These are phyloP conservation scores for Dothiorella sarmentorum DNA, from an alignment of 2,329 filamentous ascomycete species.

Conservation along the genomic window DNA sequence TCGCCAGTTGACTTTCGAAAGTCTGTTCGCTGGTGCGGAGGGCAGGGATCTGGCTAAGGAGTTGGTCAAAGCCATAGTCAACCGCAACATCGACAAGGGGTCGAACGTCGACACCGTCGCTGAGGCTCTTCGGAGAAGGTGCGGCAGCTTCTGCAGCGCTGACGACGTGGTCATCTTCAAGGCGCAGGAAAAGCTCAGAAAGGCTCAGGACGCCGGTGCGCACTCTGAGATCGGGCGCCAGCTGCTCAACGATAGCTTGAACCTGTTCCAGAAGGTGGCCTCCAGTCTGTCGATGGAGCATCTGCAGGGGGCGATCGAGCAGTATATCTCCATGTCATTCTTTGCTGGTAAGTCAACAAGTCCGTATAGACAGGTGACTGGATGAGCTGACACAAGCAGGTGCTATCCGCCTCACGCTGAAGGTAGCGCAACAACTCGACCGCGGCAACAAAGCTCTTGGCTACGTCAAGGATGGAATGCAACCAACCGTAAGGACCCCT, in stretches of 20 bases:
- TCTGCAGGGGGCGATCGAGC: slow-evolving; percentile 70
- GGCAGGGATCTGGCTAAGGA: slow-evolving; percentile 91
- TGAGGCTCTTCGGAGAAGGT: slow-evolving; percentile 85
- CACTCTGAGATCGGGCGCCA: slow-evolving; percentile 74
- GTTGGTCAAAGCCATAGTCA: slow-evolving; percentile 95
- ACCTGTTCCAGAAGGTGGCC: slow-evolving; percentile 85
- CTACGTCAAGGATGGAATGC: slow-evolving; percentile 83
- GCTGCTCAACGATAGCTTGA: slow-evolving; percentile 82
- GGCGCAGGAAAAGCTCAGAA: slow-evolving; percentile 89
- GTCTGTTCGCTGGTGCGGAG: slow-evolving; percentile 72
- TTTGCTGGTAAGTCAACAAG: slow-evolving; percentile 61
- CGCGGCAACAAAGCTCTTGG: slow-evolving; percentile 78
- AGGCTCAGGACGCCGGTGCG: slow-evolving; percentile 72
- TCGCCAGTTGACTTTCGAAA: slow-evolving; percentile 77
- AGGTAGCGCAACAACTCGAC: slow-evolving; percentile 79
- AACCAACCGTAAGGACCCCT: slow-evolving; percentile 38
- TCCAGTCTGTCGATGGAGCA: slow-evolving; percentile 77
- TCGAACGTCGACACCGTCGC: slow-evolving; percentile 97
- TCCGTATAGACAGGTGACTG: slow-evolving; percentile 1
- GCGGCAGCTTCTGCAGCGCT: slow-evolving; percentile 94
- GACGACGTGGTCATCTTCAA: slow-evolving; percentile 99
- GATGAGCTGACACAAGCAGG: slow-evolving; percentile 36
- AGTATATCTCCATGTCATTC: slow-evolving; percentile 80
- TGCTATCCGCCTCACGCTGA: slow-evolving; percentile 81
- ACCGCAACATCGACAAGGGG: slow-evolving; percentile 93